Evolutionary conservation across 371 early-diverging fungal species (phyloP), one percentile per base, ranked within the genome.

Genomic region (Haplosporangium sp.): DNA sequence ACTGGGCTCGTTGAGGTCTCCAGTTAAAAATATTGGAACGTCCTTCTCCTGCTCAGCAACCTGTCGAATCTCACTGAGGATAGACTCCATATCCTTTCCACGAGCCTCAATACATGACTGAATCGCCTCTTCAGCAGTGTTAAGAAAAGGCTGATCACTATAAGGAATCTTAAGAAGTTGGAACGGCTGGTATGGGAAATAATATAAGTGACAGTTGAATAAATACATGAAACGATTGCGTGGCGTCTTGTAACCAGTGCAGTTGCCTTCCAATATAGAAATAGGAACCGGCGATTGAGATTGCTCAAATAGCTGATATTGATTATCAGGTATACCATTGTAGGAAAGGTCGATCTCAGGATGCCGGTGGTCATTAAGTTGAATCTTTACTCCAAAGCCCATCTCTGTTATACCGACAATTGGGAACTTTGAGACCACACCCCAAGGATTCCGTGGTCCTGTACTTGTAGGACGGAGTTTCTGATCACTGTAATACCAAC

Each of bases 1-100:
- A 37, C 77, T 76, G 7, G 84, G 84, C 64, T 84, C 84, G 50
- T 84, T 84, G 13, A 84, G 75, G 58, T 84, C 84, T 17, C 83
- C 84, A 0, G 81, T 72, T 59, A 83, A 47, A 44, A 84, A 84
- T 55, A 82, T 72, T 10, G 77, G 72, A 44, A 70, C 83, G 8
- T 77, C 73, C 37, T 55, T 48, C 10, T 73, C 74, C 55, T 82
- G 63, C 7, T 65, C 67, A 0, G 83, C 71, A 4, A 72, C 74
- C 0, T 61, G 47, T 13, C 20, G 37, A 15, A 84, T 73, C 61
- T 84, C 84, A 20, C 34, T 50, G 27, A 82, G 27, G n/a, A 84
- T 38, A 3, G 39, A 38, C 15, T 69, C 67, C 67, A 84, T 71
- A 52, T 81, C 74, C n/a, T 69, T 63, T 10, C 84, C 84, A 1